Evolutionary conservation across 1,284 basidiomycete species (phyloP).

Genomic region (Rugosomyces carneus): DNA sequence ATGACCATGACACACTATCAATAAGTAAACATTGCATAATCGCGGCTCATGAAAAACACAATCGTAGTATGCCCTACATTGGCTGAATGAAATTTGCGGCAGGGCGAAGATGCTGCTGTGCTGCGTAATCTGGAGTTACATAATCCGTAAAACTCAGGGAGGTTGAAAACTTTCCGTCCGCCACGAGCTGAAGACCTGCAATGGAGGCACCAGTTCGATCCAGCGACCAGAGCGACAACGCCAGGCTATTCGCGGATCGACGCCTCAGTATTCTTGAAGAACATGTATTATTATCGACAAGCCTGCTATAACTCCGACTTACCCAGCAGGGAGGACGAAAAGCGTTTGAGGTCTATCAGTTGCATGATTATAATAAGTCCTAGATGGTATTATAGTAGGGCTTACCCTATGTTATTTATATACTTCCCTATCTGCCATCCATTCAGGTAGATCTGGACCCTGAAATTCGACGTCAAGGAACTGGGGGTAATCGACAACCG

Average conservation of each 20-base stretch:
- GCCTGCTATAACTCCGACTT: constrained; percentile 12
- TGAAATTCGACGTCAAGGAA: constrained; percentile 37
- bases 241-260: constrained; percentile 36
- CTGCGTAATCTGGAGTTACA: constrained; percentile 28
- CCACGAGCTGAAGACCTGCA: constrained; percentile 32
- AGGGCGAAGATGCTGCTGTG: constrained; percentile 24
- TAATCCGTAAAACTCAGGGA: constrained; percentile 33
- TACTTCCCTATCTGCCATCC: constrained; percentile 50
- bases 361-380: background rate
- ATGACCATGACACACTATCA: too few species aligned
- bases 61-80: constrained; percentile 17
- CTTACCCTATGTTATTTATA: constrained; percentile 43
- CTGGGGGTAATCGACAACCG: constrained; percentile 39
- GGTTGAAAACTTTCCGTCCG: constrained; percentile 36
- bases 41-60: background rate
- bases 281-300: background rate
- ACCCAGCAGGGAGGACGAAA: constrained; percentile 44
- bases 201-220: constrained; percentile 36
- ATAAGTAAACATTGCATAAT: background rate
- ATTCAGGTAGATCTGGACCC: constrained; percentile 46
- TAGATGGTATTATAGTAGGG: background rate
- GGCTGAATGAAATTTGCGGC: constrained; percentile 16
- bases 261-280: constrained; percentile 33
- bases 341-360: constrained; percentile 36
- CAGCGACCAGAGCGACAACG: constrained; percentile 42